Evolutionary conservation across 2,329 filamentous ascomycete species (phyloP).

Genomic region (Ascochyta koolunga): DNA sequence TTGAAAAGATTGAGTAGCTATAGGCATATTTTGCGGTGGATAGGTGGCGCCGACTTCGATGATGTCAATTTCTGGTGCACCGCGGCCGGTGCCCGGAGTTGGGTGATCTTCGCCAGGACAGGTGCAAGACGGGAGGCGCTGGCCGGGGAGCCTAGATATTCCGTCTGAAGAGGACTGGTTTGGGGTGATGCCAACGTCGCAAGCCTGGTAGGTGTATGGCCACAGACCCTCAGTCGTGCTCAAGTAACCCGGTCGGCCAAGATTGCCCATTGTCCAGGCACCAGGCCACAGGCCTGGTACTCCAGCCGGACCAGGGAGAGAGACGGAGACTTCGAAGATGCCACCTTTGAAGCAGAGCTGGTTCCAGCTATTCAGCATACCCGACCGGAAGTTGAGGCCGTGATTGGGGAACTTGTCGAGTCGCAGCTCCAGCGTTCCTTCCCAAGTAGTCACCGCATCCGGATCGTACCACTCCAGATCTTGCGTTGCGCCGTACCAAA

Average conservation of each 20-base stretch:
- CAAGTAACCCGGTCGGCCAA: constrained; percentile 59
- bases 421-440: constrained; percentile 54
- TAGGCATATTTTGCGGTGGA: constrained; percentile 45
- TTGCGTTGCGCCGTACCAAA: constrained; percentile 61
- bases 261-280: constrained; percentile 62
- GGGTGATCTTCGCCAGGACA: constrained; percentile 56
- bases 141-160: constrained; percentile 52
- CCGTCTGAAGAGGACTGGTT: constrained; percentile 56
- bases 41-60: constrained; percentile 56
- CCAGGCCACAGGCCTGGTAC: constrained; percentile 60
- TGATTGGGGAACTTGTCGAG: constrained; percentile 56
- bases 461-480: constrained; percentile 61
- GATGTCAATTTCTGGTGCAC: constrained; percentile 58
- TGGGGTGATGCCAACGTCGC: constrained; percentile 58
- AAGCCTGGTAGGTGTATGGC: constrained; percentile 61
- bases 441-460: constrained; percentile 58
- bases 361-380: constrained; percentile 62
- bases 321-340: constrained; percentile 59
- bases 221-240: constrained; percentile 61
- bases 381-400: constrained; percentile 55
- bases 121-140: constrained; percentile 53
- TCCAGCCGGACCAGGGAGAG: constrained; percentile 58
- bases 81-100: constrained; percentile 54
- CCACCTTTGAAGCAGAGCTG: constrained; percentile 62
- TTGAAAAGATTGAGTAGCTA: constrained; percentile 57